Evolutionary conservation across 352 stramenopile genomes (phyloP).

Genomic region (Discostella stelligera): DNA sequence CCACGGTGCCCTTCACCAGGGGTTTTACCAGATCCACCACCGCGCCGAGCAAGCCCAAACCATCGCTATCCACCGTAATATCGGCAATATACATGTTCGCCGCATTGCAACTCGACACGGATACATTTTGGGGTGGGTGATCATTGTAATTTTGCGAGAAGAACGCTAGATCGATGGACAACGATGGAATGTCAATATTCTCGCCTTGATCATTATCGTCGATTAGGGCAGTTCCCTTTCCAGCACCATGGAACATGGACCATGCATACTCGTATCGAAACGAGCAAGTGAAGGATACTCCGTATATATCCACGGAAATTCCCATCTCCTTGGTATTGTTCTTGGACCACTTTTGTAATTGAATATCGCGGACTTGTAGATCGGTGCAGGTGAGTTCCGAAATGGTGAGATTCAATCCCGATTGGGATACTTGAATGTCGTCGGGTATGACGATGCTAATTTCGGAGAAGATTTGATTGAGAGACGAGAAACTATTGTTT

Average conservation of each 20-base stretch:
- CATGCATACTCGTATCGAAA: constrained; percentile 61
- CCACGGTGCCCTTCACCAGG: constrained; percentile 40
- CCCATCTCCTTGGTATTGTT: constrained; percentile 23
- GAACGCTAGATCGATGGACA: constrained; percentile 45
- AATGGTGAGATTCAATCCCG: constrained; percentile 51
- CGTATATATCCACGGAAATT: constrained; percentile 37
- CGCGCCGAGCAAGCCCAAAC: constrained; percentile 42
- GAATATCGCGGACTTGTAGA: constrained; percentile 54
- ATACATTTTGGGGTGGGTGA: constrained; percentile 41
- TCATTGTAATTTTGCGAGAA: constrained; percentile 36
- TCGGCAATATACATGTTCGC: constrained; percentile 42
- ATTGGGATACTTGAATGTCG: background rate
- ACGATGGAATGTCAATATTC: constrained; percentile 1
- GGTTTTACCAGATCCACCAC: constrained; percentile 62
- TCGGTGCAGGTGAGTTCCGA: constrained; percentile 53
- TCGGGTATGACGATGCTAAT: constrained; percentile 10
- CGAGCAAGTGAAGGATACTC: constrained; percentile 50
- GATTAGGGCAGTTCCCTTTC: constrained; percentile 30
- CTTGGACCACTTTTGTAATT: constrained; percentile 23
- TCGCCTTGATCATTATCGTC: constrained; percentile 15
- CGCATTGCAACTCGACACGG: constrained; percentile 40
- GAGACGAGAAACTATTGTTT: constrained; percentile 10
- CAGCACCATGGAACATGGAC: constrained; percentile 39
- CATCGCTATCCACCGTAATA: constrained; percentile 57
- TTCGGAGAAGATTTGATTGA: constrained; percentile 23